phyloP scores from a whole-genome alignment of 2,329 filamentous ascomycete species.

The Chrysoporthe puriensis region DNA sequence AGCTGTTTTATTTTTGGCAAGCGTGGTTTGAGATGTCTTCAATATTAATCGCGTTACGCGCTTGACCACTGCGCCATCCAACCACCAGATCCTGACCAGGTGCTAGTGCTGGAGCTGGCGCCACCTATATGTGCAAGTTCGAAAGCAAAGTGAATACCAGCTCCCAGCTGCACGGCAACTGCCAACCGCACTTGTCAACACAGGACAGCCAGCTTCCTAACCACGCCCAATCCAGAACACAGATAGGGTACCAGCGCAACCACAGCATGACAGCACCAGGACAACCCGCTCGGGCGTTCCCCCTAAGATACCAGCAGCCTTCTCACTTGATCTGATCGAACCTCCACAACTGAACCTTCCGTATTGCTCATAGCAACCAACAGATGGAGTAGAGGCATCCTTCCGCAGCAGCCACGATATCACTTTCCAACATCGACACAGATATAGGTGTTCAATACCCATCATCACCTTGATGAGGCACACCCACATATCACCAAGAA shows the following conservation, averaged over 20 bases:
- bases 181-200: neutral
- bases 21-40: conserved; percentile 9
- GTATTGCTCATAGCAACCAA: neutral
- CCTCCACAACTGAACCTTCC: neutral
- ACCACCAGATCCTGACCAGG: conserved; percentile 9
- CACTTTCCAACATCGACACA: neutral
- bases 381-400: neutral
- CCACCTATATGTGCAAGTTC: neutral
- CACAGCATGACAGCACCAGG: neutral
- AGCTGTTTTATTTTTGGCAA: neutral
- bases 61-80: conserved; percentile 10
- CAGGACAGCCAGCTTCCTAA: neutral
- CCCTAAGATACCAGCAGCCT: neutral
- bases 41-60: neutral
- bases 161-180: neutral
- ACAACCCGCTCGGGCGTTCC: neutral
- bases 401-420: neutral
- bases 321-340: neutral
- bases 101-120: neutral
- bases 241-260: neutral
- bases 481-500: neutral
- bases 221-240: neutral
- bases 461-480: neutral
- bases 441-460: neutral
- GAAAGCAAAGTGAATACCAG: neutral